These are phyloP conservation scores for Apiospora phragmitis DNA, from an alignment of 2,329 filamentous ascomycete genomes.

Conservation along the genomic window DNA sequence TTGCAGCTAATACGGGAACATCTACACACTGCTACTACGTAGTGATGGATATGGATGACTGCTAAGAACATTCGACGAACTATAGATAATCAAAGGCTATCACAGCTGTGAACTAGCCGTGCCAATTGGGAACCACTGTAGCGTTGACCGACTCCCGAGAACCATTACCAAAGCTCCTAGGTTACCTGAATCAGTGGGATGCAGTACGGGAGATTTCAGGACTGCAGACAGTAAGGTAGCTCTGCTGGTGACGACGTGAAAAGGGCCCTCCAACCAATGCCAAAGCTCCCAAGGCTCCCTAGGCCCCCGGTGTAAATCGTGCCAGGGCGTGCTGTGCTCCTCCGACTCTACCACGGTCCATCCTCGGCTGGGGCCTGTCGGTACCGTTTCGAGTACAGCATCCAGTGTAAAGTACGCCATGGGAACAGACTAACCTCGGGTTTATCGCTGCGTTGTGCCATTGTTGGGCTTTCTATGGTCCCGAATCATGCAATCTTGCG, in stretches of 20 bases:
- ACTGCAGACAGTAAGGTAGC: not conserved
- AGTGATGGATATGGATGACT: not conserved
- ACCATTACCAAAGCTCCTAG: not conserved
- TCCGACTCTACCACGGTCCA: not conserved
- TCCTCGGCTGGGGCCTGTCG: not conserved
- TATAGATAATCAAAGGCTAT: not conserved
- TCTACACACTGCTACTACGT: not conserved
- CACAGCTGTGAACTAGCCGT: not conserved
- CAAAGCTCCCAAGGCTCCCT: not conserved
- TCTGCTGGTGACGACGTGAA: not conserved
- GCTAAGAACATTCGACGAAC: not conserved
- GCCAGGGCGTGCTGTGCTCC: not conserved
- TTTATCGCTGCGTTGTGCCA: not conserved
- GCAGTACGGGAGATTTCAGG: constrained; percentile 7
- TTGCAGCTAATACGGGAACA: not conserved
- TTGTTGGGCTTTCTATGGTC: not conserved
- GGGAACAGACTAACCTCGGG: not conserved
- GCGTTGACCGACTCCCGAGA: not conserved
- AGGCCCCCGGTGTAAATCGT: constrained; percentile 3
- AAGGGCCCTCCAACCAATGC: not conserved
- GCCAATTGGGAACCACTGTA: not conserved
- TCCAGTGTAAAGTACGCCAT: not conserved
- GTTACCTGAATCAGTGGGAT: not conserved
- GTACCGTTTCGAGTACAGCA: not conserved
- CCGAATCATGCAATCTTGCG: not conserved